These are phyloP conservation scores for Cladochytrium replicatum DNA, from an alignment of 192 early-diverging fungal genomes.

Conservation along the genomic window DNA sequence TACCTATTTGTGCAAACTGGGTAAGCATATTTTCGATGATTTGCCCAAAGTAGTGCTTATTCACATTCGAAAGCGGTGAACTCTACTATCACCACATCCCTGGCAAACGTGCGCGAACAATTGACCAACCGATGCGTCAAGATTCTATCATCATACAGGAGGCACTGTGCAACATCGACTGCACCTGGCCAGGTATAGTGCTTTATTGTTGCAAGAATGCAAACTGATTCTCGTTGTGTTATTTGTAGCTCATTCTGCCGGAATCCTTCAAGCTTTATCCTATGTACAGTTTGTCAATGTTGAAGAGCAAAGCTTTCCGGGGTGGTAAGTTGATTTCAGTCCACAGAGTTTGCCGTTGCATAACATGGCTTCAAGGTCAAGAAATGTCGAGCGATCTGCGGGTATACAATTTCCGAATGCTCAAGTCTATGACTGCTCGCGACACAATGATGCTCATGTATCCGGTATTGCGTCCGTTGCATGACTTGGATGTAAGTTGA, in stretches of 20 bases:
- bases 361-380: slow-evolving; percentile 20
- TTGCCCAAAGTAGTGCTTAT: not conserved
- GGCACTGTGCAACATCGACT: slow-evolving; percentile 77
- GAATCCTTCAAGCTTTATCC: slow-evolving; percentile 93
- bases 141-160: slow-evolving; percentile 81
- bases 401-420: slow-evolving; percentile 64
- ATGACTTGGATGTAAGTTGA: slow-evolving; percentile 44
- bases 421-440: slow-evolving; percentile 65
- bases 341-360: not conserved
- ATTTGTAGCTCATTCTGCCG: slow-evolving; percentile 74
- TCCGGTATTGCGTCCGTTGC: slow-evolving; percentile 65
- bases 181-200: slow-evolving; percentile 63
- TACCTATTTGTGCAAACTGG: slow-evolving; percentile 72
- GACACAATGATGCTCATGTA: slow-evolving; percentile 76
- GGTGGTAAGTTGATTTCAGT: slow-evolving; percentile 30
- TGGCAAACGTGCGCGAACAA: slow-evolving; percentile 68
- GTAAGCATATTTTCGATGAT: slow-evolving; percentile 22
- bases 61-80: slow-evolving; percentile 36
- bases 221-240: slow-evolving; percentile 1
- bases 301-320: slow-evolving; percentile 77
- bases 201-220: too few species aligned
- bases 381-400: slow-evolving; percentile 73
- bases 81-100: too few species aligned
- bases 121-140: slow-evolving; percentile 82
- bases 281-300: slow-evolving; percentile 69